Evolutionary conservation across 495 filamentous ascomycete species (phyloP).

Genomic region (Penicillium herquei): DNA sequence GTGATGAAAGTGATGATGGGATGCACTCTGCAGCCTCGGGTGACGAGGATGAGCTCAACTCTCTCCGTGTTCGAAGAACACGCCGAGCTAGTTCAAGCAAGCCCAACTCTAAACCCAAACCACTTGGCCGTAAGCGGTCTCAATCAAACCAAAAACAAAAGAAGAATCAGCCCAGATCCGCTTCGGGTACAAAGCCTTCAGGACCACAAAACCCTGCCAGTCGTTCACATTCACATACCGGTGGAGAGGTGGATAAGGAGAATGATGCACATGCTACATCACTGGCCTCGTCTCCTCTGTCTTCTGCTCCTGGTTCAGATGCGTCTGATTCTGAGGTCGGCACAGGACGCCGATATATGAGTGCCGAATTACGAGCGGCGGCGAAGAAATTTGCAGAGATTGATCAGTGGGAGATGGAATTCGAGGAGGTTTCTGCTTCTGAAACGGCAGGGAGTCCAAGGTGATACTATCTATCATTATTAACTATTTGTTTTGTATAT

Average conservation of each 20-base stretch:
- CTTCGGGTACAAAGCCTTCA: constrained; percentile 4
- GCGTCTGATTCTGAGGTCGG: constrained; percentile 27
- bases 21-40: constrained; percentile 24
- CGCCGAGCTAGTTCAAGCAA: constrained; percentile 13
- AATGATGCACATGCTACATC: constrained; percentile 32
- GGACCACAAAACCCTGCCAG: neutral
- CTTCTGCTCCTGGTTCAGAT: constrained; percentile 38
- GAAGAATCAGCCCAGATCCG: constrained; percentile 9
- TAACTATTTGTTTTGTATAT: neutral
- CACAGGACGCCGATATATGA: constrained; percentile 21
- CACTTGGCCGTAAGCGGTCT: constrained; percentile 11
- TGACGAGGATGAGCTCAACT: constrained; percentile 43
- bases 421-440: constrained; percentile 54
- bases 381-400: constrained; percentile 63
- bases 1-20: constrained; percentile 38
- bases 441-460: constrained; percentile 17
- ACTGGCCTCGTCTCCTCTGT: constrained; percentile 38
- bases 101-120: constrained; percentile 21
- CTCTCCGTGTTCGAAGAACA: constrained; percentile 26
- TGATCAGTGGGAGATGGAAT: constrained; percentile 72
- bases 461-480: neutral
- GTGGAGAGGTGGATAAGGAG: constrained; percentile 28
- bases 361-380: constrained; percentile 38
- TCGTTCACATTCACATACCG: constrained; percentile 5
- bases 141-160: constrained; percentile 12